Percentiles rank a stretch among this genome's conserved stretches.
These are phyloP conservation scores for Picea abies DNA, from an alignment of 83 land plant genomes.

Conservation along the genomic window DNA sequence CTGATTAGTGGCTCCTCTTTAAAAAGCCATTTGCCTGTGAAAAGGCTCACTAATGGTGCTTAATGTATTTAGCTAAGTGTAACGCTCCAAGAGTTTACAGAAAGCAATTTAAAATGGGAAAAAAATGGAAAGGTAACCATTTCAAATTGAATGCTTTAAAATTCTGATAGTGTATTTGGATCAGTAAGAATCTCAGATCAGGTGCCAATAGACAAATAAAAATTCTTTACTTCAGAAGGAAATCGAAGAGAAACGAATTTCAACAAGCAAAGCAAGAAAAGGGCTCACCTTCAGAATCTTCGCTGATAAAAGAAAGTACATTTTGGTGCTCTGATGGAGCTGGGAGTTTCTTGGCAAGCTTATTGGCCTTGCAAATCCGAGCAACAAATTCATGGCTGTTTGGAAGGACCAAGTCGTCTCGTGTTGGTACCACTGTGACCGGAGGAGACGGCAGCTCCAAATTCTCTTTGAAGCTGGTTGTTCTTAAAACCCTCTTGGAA, in stretches of 20 bases:
- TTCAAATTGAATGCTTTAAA: too few species aligned
- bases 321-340: background rate
- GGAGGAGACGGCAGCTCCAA: background rate
- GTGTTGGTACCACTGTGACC: background rate
- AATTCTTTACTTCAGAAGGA: background rate
- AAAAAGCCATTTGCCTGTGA: too few species aligned
- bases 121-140: too few species aligned
- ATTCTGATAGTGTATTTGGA: too few species aligned
- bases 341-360: background rate
- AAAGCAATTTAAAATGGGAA: too few species aligned
- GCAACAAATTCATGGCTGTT: conserved; percentile 8
- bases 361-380: background rate
- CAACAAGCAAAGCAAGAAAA: background rate
- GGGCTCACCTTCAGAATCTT: conserved; percentile 5
- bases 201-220: background rate
- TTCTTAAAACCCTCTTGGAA: too few species aligned
- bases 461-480: background rate
- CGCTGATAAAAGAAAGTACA: background rate
- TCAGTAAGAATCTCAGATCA: too few species aligned
- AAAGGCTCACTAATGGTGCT: too few species aligned
- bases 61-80: too few species aligned
- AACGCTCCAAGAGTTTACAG: too few species aligned
- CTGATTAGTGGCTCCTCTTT: too few species aligned
- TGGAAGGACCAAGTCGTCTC: conserved; percentile 6
- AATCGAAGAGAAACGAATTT: background rate